These are phyloP conservation scores for Plasmodium chabaudi DNA, from an alignment of 169 alveolate genomes.

Conservation along the genomic window DNA sequence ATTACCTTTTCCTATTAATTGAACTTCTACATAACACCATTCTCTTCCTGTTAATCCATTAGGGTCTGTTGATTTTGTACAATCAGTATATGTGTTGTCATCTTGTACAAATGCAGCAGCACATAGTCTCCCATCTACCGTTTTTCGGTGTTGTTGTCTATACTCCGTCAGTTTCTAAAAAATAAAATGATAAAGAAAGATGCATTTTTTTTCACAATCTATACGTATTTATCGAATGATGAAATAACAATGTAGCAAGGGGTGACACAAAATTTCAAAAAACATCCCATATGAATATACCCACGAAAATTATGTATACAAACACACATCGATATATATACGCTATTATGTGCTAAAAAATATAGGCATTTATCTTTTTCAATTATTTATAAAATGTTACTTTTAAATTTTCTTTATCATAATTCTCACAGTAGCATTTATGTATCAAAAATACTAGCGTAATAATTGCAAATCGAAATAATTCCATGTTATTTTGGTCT, in stretches of 20 bases:
- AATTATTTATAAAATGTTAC: conserved; percentile 11
- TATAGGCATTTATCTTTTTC: background rate
- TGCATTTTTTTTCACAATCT: background rate
- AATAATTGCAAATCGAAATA: conserved; percentile 1
- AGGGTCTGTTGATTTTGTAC: conserved; percentile 92
- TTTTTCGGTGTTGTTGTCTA: conserved; percentile 92
- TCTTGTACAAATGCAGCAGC: conserved; percentile 95
- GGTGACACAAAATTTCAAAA: too few species aligned
- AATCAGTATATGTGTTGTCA: conserved; percentile 91
- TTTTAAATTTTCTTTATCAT: conserved; percentile 75
- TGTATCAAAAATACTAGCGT: conserved; percentile 8
- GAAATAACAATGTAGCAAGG: too few species aligned
- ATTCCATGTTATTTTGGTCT: conserved; percentile 33
- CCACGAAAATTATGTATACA: background rate
- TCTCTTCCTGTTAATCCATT: conserved; percentile 91
- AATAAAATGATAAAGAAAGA: background rate
- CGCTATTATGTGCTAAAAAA: background rate
- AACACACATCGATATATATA: background rate
- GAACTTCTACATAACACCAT: conserved; percentile 95
- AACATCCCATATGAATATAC: too few species aligned
- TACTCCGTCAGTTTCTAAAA: conserved; percentile 90
- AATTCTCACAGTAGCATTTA: conserved; percentile 21
- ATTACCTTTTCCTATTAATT: conserved; percentile 90
- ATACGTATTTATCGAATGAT: background rate
- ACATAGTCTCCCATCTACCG: conserved; percentile 92